Evolutionary conservation across 31 red algal species (phyloP).

Genomic region (Bonnemaisonia californica): DNA sequence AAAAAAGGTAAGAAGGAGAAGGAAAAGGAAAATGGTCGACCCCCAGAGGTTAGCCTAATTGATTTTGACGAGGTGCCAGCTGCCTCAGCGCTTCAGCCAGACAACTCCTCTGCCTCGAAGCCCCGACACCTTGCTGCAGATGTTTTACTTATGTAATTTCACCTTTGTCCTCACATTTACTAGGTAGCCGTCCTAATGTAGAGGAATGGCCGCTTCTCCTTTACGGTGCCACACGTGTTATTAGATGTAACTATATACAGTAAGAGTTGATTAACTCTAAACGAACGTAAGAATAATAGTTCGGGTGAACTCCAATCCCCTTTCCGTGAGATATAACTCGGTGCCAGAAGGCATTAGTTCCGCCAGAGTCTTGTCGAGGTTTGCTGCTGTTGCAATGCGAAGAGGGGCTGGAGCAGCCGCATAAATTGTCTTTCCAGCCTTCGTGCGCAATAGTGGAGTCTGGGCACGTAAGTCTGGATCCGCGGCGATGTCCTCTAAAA

Average conservation of each 20-base stretch:
- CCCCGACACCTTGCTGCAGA: slow-evolving; percentile 54
- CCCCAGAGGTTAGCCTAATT: slow-evolving; percentile 53
- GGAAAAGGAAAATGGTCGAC: not conserved
- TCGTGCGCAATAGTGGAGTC: slow-evolving; percentile 67
- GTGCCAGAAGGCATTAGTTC: slow-evolving; percentile 49
- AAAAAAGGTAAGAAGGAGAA: slow-evolving; percentile 11
- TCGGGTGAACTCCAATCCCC: slow-evolving; percentile 59
- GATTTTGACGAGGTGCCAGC: slow-evolving; percentile 44
- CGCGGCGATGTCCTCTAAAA: slow-evolving; percentile 72
- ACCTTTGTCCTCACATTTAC: too few relatives aligned
- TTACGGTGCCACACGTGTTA: too few relatives aligned
- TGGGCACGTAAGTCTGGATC: slow-evolving; percentile 73
- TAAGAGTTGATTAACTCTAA: slow-evolving; percentile 24
- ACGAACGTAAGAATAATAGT: slow-evolving; percentile 54
- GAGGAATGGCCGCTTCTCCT: too few relatives aligned
- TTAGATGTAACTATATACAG: slow-evolving; percentile 8
- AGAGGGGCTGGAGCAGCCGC: slow-evolving; percentile 53
- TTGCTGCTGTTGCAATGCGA: slow-evolving; percentile 48
- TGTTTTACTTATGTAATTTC: slow-evolving; percentile 11
- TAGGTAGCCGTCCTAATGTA: too few relatives aligned
- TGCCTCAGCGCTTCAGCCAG: not conserved
- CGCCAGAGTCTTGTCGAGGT: slow-evolving; percentile 46
- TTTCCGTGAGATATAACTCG: slow-evolving; percentile 59
- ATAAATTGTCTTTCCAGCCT: slow-evolving; percentile 66
- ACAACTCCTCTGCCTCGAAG: slow-evolving; percentile 4